Conservation (phyloP, 345 rosid species). For the Eucalyptus camaldulensis region DNA sequence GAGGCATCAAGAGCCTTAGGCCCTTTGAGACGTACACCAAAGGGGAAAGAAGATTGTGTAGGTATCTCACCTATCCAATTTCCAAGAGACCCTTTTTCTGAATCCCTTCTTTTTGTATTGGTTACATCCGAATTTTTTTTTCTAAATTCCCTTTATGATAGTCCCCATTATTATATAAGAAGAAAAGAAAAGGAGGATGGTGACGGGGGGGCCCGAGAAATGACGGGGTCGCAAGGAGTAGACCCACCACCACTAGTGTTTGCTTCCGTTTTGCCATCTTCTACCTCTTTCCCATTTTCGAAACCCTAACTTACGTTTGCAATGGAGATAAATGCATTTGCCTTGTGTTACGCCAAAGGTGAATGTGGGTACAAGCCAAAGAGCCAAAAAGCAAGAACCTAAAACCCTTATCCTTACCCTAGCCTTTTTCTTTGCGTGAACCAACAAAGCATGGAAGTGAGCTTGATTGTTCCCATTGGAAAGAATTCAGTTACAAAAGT, state of each 20-base stretch:
- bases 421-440: background rate
- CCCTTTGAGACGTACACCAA: background rate
- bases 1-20: background rate
- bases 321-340: background rate
- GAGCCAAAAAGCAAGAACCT: background rate
- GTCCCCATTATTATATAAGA: background rate
- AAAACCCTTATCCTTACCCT: background rate
- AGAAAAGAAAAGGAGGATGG: background rate
- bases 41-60: background rate
- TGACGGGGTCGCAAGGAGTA: background rate
- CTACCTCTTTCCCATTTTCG: background rate
- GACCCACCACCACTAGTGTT: background rate
- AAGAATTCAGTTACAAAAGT: background rate
- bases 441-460: background rate
- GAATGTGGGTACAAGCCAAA: background rate
- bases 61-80: background rate
- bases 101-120: background rate
- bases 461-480: background rate
- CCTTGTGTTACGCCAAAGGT: background rate
- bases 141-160: background rate
- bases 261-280: background rate
- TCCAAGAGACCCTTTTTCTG: background rate
- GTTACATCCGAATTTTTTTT: background rate
- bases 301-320: background rate
- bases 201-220: background rate